Evolutionary conservation across 129 eudicot species (phyloP).

Genomic region (Ambrosia trifida): DNA sequence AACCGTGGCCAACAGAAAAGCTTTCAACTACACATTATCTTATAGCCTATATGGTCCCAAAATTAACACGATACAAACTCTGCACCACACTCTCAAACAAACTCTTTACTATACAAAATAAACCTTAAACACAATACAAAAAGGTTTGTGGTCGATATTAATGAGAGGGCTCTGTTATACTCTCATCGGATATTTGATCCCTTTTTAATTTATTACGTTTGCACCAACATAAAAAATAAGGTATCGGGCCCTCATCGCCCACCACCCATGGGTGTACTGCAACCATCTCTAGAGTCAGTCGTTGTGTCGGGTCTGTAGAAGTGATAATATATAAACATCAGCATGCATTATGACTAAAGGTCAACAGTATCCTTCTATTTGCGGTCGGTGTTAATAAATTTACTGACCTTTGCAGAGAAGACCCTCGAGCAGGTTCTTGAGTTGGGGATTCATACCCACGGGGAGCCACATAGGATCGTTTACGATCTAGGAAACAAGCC

Average conservation of each 20-base stretch:
- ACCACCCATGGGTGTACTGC: conserved; percentile 80
- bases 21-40: too few species aligned
- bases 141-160: conserved; percentile 26
- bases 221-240: conserved; percentile 75
- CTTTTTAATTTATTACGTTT: conserved; percentile 41
- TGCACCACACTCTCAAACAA: conserved; percentile 7
- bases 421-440: conserved; percentile 75
- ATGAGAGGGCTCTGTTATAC: conserved; percentile 31
- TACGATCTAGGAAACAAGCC: conserved; percentile 58
- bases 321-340: conserved; percentile 4
- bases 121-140: conserved; percentile 17
- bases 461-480: conserved; percentile 65
- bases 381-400: neutral
- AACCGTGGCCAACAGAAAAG: too few species aligned
- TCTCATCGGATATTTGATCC: conserved; percentile 35
- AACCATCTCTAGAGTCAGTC: conserved; percentile 60
- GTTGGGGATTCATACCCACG: conserved; percentile 56
- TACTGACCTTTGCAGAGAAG: conserved; percentile 96
- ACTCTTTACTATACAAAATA: conserved; percentile 39
- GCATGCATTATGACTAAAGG: neutral
- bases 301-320: conserved; percentile 56
- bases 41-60: too few species aligned
- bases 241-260: conserved; percentile 68
- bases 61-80: too few species aligned
- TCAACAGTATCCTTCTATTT: neutral